Evolutionary conservation across 305 asterid genomes (phyloP), one percentile per base, ranked within the genome.

Genomic region (Fraxinus greggii): DNA sequence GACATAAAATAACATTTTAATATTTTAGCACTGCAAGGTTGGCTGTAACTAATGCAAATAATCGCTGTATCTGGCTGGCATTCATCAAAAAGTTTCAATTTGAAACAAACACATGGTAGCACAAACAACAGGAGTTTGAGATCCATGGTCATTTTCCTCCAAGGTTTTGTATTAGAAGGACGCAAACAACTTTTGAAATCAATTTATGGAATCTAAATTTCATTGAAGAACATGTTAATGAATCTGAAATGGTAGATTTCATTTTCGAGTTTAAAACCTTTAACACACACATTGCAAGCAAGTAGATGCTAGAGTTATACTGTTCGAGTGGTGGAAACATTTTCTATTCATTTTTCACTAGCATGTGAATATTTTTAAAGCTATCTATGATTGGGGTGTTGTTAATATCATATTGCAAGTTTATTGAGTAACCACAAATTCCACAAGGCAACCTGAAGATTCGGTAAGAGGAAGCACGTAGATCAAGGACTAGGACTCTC

Each of bases 11-110:
- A 79, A 79, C 63, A 54, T 61, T 63, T 38, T 9, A 65, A 32
- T 70, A 70, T 32, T 84, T 70, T 70, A 70, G 83, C 74, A 67
- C 74, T 36, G 72, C 21, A 70, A 75, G 72, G n/a, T 31, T 59
- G 24, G 28, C 17, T 28, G 26, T 80, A 77, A 81, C 48, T 48
- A 82, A 78, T 74, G 36, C 33, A 54, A 26, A 51, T 29, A 36
- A 51, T 31, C 13, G 7, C 15, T 36, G 32, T 48, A 54, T 45
- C 74, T 29, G 32, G 59, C 69, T 74, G 48, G 48, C 72, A 45
- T 32, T 82, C 80, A 78, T 12, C 70, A 74, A 31, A 61, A 82
- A 26, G 17, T 28, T 17, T 51, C 75, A 70, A 70, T 23, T 70
- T 31, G 75, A 70, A 59, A 67, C 74, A 67, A 67, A 67, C 35